Evolutionary conservation across 2,329 filamentous ascomycete species (phyloP), one percentile per base, ranked within the genome.

Genomic region (Beauveria sp.): DNA sequence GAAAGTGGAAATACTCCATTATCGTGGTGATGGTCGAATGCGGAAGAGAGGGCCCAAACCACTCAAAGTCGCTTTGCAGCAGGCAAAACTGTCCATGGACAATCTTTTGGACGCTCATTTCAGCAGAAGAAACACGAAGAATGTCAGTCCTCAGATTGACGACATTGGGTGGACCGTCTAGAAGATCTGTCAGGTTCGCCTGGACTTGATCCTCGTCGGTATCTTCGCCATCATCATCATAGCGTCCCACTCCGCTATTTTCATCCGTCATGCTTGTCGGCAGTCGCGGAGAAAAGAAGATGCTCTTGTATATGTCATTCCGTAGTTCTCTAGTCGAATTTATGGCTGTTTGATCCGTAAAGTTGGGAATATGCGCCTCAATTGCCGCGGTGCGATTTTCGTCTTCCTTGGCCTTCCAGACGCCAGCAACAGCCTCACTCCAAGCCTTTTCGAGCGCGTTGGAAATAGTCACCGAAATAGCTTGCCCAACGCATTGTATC

Each of bases 1-100:
- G 72, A 2, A 87, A 74, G 2, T 81, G 80, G 53, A 87, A 80
- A 67, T 82, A 86, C 45, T 77, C 74, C 65, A 87, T 70, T 1
- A 85, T 76, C 1, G 78, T 71, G 26, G 83, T 71, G 42, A 87
- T 78, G 1, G 83, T 83, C 26, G 76, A 70, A 67, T 88, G 84
- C 2, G 85, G 78, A 16, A 88, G 72, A 5, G 79, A 80, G 0
- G 83, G 80, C 0, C 81, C 81, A 62, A 86, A 84, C 75, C 80
- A 83, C 50, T 79, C 75, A 65, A 87, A 85, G 66, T 86, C 83
- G 0, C 82, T 83, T 14, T 82, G 78, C 45, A 87, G 71, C 3
- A 83, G 18, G 40, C 57, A 60, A 42, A 63, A 60, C 40, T 63
- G 62, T 9, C 62, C 62, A 14, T 61, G 46, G 6, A 56, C 42